Evolutionary conservation across 805 yeast genomes (phyloP).

Genomic region (Pichia deserticola): DNA sequence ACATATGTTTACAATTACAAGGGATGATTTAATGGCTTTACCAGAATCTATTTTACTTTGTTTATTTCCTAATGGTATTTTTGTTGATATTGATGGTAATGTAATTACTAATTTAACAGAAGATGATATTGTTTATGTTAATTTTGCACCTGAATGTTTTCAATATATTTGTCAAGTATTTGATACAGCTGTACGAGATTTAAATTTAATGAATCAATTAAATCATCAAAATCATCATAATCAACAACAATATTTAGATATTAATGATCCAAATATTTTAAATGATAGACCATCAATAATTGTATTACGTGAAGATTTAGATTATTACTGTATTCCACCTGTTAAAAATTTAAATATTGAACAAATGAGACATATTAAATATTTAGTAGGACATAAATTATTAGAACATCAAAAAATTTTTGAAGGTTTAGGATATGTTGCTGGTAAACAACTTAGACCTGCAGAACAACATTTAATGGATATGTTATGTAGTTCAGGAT

Average conservation of each 20-base stretch:
- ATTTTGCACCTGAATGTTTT: constrained; percentile 82
- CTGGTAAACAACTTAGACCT: constrained; percentile 56
- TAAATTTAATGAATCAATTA: constrained; percentile 34
- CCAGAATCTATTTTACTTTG: constrained; percentile 88
- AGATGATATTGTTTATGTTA: constrained; percentile 71
- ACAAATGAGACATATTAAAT: constrained; percentile 61
- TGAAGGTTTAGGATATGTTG: constrained; percentile 65
- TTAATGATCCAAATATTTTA: constrained; percentile 52
- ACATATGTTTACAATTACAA: constrained; percentile 59
- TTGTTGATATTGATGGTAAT: constrained; percentile 68
- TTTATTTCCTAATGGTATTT: constrained; percentile 85
- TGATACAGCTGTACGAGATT: constrained; percentile 57
- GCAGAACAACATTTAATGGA: constrained; percentile 94
- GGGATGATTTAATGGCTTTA: constrained; percentile 83
- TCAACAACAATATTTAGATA: constrained; percentile 23
- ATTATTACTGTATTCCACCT: constrained; percentile 86
- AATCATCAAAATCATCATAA: background rate
- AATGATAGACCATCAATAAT: constrained; percentile 83
- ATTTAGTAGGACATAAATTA: constrained; percentile 64
- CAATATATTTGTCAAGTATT: constrained; percentile 72
- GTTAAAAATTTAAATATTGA: constrained; percentile 44
- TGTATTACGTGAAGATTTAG: constrained; percentile 89
- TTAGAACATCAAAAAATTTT: constrained; percentile 55
- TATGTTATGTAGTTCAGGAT: constrained; percentile 91
- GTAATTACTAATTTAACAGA: constrained; percentile 75